Evolutionary conservation across 345 rosid genomes (phyloP).

Genomic region (Crucihimalaya himalaica): DNA sequence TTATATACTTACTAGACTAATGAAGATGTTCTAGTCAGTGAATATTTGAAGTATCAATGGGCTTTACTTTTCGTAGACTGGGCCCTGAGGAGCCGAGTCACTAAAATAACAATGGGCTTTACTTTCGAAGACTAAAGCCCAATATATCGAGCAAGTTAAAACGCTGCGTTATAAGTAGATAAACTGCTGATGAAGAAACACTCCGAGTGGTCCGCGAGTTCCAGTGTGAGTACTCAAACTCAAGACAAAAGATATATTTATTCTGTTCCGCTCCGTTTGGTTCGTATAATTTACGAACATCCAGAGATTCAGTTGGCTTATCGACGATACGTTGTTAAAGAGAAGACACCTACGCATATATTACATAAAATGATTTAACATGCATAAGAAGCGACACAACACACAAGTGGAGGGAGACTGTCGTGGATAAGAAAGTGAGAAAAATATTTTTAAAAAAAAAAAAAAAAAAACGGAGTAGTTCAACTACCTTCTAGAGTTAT

Average conservation of each 20-base stretch:
- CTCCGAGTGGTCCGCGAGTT: not conserved
- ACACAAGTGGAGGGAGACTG: slow-evolving; percentile 4
- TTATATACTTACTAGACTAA: no score
- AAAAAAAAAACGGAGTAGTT: not conserved
- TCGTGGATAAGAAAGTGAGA: not conserved
- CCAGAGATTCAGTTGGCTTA: slow-evolving; percentile 1
- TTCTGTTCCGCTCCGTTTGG: not conserved
- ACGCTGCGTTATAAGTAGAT: not conserved
- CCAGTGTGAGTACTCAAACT: not conserved
- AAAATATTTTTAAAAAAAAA: not conserved
- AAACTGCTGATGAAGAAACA: no score
- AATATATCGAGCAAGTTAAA: not conserved
- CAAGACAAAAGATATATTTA: not conserved
- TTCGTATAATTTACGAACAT: not conserved
- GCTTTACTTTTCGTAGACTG: no score
- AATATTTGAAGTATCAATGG: no score
- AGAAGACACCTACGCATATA: not conserved
- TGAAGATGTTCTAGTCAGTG: no score
- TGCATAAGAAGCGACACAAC: not conserved
- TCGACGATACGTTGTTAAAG: not conserved
- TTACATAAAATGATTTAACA: slow-evolving; percentile 7
- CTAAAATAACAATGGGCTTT: not conserved
- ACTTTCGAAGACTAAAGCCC: slow-evolving; percentile 3
- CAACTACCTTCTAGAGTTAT: slow-evolving; percentile 11
- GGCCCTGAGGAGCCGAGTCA: not conserved